Evolutionary conservation across 345 rosid species (phyloP).

Genomic region (Populus euphratica): DNA sequence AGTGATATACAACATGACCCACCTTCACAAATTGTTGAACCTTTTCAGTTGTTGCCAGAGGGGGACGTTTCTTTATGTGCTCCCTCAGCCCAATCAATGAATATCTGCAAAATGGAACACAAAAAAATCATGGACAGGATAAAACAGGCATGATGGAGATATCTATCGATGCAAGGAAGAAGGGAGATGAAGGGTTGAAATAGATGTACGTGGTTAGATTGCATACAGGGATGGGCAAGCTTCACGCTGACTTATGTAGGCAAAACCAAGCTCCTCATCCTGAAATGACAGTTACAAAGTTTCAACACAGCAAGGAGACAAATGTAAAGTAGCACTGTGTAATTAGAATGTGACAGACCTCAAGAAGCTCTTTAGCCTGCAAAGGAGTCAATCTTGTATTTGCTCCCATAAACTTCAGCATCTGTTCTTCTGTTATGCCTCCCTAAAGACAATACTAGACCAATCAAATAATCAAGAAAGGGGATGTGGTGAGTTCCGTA

Average conservation of each 20-base stretch:
- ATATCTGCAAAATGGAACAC: slow-evolving; percentile 42
- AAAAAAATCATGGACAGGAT: too few species aligned
- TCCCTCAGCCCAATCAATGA: slow-evolving; percentile 77
- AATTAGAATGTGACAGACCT: slow-evolving; percentile 46
- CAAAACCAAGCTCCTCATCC: slow-evolving; percentile 89
- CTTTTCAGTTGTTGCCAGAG: slow-evolving; percentile 90
- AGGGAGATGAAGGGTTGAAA: slow-evolving; percentile 11
- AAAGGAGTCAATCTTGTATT: slow-evolving; percentile 61
- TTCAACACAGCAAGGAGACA: slow-evolving; percentile 3
- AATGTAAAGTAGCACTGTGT: not conserved
- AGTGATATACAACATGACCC: slow-evolving; percentile 23
- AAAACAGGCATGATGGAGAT: not conserved
- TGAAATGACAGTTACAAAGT: slow-evolving; percentile 30
- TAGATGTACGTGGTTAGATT: slow-evolving; percentile 18
- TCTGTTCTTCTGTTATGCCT: slow-evolving; percentile 94
- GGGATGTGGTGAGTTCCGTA: not conserved
- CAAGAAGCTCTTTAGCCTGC: slow-evolving; percentile 83
- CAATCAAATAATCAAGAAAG: slow-evolving; percentile 9
- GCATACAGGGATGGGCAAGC: slow-evolving; percentile 86
- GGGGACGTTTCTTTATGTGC: slow-evolving; percentile 98
- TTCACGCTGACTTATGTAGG: slow-evolving; percentile 85
- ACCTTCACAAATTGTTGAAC: slow-evolving; percentile 93
- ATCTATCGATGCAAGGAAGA: slow-evolving; percentile 2
- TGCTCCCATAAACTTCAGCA: slow-evolving; percentile 95
- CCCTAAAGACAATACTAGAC: slow-evolving; percentile 44